Conservation (phyloP, 495 filamentous ascomycete genomes). For the Pyrenopolyporus hunteri region DNA sequence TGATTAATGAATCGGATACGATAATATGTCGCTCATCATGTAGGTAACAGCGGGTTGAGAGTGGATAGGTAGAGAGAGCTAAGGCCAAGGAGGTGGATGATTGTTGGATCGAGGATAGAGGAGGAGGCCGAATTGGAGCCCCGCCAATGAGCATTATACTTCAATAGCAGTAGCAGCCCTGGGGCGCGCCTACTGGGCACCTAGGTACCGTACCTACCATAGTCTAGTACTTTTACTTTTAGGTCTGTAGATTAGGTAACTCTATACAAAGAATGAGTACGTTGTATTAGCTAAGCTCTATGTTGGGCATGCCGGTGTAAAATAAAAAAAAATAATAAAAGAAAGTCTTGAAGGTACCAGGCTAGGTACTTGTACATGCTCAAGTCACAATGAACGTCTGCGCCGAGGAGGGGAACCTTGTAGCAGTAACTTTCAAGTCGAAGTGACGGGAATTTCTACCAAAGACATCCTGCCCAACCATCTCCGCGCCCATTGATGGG, state of each 20-base stretch:
- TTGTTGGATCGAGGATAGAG: constrained; percentile 1
- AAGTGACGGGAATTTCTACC: not conserved
- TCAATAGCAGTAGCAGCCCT: too few relatives aligned
- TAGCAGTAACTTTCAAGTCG: not conserved
- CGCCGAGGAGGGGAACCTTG: constrained; percentile 1
- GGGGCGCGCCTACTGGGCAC: too few relatives aligned
- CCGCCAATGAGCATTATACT: not conserved
- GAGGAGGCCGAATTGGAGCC: not conserved
- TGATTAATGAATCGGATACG: too few relatives aligned
- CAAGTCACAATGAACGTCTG: not conserved
- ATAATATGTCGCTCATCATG: too few relatives aligned
- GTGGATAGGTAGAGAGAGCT: not conserved
- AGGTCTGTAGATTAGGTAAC: too few relatives aligned
- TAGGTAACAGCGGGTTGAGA: not conserved
- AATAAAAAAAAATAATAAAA: too few relatives aligned
- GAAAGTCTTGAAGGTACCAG: too few relatives aligned
- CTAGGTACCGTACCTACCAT: not conserved
- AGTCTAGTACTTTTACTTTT: too few relatives aligned
- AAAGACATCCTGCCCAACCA: constrained; percentile 1
- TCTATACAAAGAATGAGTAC: too few relatives aligned
- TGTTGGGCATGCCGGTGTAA: too few relatives aligned
- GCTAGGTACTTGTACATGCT: not conserved
- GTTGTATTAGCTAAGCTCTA: too few relatives aligned
- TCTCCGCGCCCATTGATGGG: not conserved
- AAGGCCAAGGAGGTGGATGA: not conserved